Percentiles rank a stretch among this genome's conserved stretches.
These are phyloP conservation scores for Silybum marianum DNA, from an alignment of 129 eudicot species.

Conservation along the genomic window DNA sequence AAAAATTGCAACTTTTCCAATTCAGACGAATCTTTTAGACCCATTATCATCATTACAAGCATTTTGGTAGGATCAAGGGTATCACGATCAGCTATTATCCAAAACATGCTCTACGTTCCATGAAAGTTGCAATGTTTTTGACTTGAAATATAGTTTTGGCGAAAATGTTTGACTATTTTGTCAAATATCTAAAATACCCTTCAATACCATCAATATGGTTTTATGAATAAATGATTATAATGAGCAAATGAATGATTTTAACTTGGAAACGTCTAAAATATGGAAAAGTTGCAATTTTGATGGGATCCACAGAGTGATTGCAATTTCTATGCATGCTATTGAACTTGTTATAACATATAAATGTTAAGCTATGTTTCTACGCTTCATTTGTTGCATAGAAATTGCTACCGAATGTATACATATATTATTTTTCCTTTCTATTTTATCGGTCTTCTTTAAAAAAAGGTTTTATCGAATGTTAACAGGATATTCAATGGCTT, in stretches of 20 bases:
- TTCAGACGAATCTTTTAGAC: no score
- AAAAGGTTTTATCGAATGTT: not conserved
- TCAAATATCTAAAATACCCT: not conserved
- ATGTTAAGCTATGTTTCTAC: not conserved
- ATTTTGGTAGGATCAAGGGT: no score
- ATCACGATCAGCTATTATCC: no score
- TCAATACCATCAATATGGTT: not conserved
- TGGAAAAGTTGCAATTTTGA: not conserved
- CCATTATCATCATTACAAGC: no score
- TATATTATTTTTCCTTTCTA: not conserved
- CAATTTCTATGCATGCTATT: not conserved
- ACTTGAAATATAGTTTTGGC: not conserved
- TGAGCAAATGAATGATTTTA: not conserved
- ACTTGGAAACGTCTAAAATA: not conserved
- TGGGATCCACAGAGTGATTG: not conserved
- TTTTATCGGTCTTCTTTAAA: not conserved
- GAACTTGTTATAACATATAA: not conserved
- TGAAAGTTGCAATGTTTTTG: not conserved
- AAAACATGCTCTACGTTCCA: not conserved
- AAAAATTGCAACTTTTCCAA: no score
- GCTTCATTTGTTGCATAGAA: not conserved
- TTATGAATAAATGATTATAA: not conserved
- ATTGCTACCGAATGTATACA: not conserved
- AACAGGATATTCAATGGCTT: slow-evolving; percentile 57
- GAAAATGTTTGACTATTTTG: not conserved